Percentiles rank a stretch among this genome's conserved stretches.
phyloP scores from a whole-genome alignment of 2,329 filamentous ascomycete species.

The Grosmannia clavigera region DNA sequence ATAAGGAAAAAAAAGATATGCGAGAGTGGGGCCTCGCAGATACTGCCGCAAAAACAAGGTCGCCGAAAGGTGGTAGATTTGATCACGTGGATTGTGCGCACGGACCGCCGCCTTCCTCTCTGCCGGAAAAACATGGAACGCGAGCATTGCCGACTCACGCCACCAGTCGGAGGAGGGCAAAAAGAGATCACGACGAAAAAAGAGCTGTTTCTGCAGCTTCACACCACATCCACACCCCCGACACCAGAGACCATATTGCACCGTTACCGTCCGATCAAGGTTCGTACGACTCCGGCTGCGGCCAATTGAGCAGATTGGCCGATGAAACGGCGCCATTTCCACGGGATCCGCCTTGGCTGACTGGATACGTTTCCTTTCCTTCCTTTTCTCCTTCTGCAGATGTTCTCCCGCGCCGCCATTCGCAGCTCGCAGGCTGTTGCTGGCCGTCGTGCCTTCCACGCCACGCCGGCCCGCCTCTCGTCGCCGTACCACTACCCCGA shows the following conservation, averaged over 20 bases:
- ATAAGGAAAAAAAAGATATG: neutral
- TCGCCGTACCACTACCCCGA: slow-evolving; percentile 98
- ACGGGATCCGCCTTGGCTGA: neutral
- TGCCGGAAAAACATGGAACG: slow-evolving; percentile 12
- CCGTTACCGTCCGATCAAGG: neutral
- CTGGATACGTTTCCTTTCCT: neutral
- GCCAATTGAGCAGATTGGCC: neutral
- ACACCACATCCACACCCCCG: neutral
- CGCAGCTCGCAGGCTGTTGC: slow-evolving; percentile 40
- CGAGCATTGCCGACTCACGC: slow-evolving; percentile 9
- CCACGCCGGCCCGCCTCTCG: slow-evolving; percentile 69
- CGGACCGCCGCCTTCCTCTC: neutral
- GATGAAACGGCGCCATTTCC: neutral
- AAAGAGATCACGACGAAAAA: slow-evolving; percentile 9
- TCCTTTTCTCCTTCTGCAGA: slow-evolving; percentile 35
- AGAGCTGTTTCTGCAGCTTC: neutral
- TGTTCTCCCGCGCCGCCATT: slow-evolving; percentile 59
- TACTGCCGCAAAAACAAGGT: neutral
- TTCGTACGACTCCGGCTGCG: neutral
- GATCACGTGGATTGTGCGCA: slow-evolving; percentile 3
- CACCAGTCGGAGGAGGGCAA: slow-evolving; percentile 10
- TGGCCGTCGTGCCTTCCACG: slow-evolving; percentile 86
- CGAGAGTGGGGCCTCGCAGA: neutral
- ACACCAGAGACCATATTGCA: neutral
- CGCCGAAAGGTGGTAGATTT: neutral